Evolutionary conservation across 1,284 basidiomycete species (phyloP).

Genomic region (Pseudozyma tsukubaensis): DNA sequence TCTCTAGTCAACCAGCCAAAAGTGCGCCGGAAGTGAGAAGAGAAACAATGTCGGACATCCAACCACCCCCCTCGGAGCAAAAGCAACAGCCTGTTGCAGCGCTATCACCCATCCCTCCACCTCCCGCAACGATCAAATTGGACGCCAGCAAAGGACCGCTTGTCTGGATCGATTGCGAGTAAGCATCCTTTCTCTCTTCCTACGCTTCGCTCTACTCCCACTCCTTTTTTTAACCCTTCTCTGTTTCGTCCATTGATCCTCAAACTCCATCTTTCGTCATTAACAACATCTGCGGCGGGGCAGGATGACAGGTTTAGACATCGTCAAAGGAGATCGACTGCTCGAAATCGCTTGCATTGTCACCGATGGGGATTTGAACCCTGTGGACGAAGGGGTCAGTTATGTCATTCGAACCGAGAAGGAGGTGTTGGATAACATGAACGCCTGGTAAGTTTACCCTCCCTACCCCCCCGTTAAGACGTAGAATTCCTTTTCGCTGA

Average conservation of each 20-base stretch:
- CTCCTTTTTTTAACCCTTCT: slow-evolving; percentile 73
- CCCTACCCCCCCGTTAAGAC: background rate
- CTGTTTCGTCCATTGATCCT: slow-evolving; percentile 83
- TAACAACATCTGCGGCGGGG: background rate
- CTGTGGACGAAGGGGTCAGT: slow-evolving; percentile 79
- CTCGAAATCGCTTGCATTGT: slow-evolving; percentile 82
- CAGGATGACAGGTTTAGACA: slow-evolving; percentile 79
- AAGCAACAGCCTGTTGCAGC: background rate
- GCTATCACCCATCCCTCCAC: slow-evolving; percentile 55
- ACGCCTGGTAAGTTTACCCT: slow-evolving; percentile 47
- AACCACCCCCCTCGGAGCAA: background rate
- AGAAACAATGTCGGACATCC: too few species aligned
- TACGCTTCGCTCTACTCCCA: background rate
- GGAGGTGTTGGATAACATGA: slow-evolving; percentile 73
- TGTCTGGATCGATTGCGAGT: slow-evolving; percentile 87
- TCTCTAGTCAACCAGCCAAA: background rate
- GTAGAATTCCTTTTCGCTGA: background rate
- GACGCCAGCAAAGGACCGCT: slow-evolving; percentile 75
- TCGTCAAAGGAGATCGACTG: slow-evolving; percentile 75
- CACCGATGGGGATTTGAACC: slow-evolving; percentile 80
- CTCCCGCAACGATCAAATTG: slow-evolving; percentile 38
- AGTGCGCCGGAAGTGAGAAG: too few species aligned
- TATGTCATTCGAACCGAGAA: slow-evolving; percentile 79
- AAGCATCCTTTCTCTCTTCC: slow-evolving; percentile 16
- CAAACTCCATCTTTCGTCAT: background rate